Base-by-base conservation (phyloP, 2,329 filamentous ascomycete species). In the Hypoxylon sp. region DNA sequence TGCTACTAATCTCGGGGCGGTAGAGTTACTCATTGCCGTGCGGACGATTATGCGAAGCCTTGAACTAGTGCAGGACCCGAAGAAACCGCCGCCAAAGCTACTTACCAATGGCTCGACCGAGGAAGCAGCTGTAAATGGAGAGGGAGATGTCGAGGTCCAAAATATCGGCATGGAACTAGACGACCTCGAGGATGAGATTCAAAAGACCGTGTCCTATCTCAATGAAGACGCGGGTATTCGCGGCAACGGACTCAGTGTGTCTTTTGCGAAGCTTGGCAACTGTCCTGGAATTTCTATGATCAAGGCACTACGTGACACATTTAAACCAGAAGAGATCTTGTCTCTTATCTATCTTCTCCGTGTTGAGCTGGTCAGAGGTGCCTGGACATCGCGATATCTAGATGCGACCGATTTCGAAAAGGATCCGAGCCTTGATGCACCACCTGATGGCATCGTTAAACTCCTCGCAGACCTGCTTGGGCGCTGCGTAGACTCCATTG, bases 401-500 rank as follows among this genome's bases (percentile, higher is more conserved):
- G 90, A 92, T 72, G 79, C 81, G 10, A 84, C 85, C 14, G 79
- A 82, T 56, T 80, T 84, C 30, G 83, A 86, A 41, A 74, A 79
- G 13, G 79, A 82, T 23, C 79, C 81, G n/a, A 83, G 84, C 6
- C 77, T 79, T 10, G 77, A 82, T 13, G 81, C 83, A 2, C 87
- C 89, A 0, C 87, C 90, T 19, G 89, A 93, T 73, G 87, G 88
- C 53, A 88, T 90, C 56, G 90, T 94, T 70, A 84, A 87, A 14
- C 86, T 93, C 43, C 90, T 95, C 68, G 88, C 91, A 14, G 89
- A 90, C 70, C 83, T 95, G 3, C 84, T 94, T 30, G 89, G 89
- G 69, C 89, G 89, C 73, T 92, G 91, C 67, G 84, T 95, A 46
- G 92, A 95, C 78, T 89, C 92, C 0, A 86, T 95, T 14, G 92